Conservation (phyloP, 306 rosid species). For the Quercus rubra region DNA sequence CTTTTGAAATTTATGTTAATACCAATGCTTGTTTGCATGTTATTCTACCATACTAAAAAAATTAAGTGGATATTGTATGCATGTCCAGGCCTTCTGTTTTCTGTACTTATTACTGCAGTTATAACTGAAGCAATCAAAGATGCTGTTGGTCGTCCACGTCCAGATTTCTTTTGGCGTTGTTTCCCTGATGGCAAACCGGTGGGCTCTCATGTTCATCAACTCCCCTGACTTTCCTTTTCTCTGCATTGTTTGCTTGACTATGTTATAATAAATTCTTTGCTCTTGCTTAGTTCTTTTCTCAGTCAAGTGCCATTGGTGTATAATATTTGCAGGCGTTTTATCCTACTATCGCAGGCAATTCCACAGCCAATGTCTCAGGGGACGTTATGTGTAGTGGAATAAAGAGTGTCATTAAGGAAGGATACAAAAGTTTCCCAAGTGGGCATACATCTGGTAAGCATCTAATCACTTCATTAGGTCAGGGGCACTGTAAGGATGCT, state of each 20-base stretch:
- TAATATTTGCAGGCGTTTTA: conserved; percentile 61
- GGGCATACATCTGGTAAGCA: conserved; percentile 93
- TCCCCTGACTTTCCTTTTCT: conserved; percentile 1
- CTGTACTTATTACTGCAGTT: conserved; percentile 76
- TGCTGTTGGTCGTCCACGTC: conserved; percentile 92
- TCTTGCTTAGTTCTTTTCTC: conserved; percentile 12
- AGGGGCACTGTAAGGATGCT: neutral
- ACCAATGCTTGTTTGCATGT: neutral
- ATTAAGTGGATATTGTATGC: conserved; percentile 9
- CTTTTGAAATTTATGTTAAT: conserved; percentile 2
- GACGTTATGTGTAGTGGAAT: conserved; percentile 68
- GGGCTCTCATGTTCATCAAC: conserved; percentile 17
- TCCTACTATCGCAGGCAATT: neutral
- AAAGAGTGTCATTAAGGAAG: conserved; percentile 72
- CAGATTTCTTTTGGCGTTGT: conserved; percentile 98
- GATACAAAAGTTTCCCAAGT: conserved; percentile 96
- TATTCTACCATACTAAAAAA: neutral
- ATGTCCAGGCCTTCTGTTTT: conserved; percentile 75
- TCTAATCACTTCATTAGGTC: conserved; percentile 10
- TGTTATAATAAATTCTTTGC: conserved; percentile 10
- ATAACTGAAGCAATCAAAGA: conserved; percentile 91
- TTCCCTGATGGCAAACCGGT: conserved; percentile 89
- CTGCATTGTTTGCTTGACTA: neutral
- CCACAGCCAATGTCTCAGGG: conserved; percentile 20
- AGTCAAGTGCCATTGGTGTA: conserved; percentile 15